Evolutionary conservation across 169 alveolate genomes (phyloP), one percentile per base, ranked within the genome.

Genomic region (Cryptosporidium sp.): DNA sequence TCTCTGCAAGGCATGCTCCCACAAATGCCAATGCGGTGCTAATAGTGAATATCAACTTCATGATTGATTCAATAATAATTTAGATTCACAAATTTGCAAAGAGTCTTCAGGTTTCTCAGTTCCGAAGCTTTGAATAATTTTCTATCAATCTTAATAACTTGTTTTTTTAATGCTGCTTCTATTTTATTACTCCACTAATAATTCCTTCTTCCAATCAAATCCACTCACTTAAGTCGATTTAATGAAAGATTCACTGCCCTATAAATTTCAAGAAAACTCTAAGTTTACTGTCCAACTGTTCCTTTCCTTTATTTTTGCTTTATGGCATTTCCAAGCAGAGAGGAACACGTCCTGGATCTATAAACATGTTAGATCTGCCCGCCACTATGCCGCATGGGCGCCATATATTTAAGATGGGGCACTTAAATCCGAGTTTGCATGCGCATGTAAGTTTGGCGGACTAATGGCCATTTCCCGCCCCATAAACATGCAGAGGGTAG

Each of bases 331-430:
- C 53, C 56, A 39, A 14, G 21, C 26, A 18, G 42, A 18, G 42
- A 60, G 68, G 39, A 52, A 52, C 56, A 53, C 52, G 70, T 53
- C 70, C 86, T 35, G 71, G 86, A 73, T 73, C 86, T 73, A 73
- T 73, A 73, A 73, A 60, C 61, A 52, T 73, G 86, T 56, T 73
- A 73, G 86, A 73, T 73, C 86, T 73, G 56, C 37, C 56, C 67
- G 70, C 70, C 86, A 45, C 4, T 21, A 10, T 12, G 48, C 21
- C 71, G 33, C 61, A 37, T 58, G 44, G 53, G 60, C 68, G 67
- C 67, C 18, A 16, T 1, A 21, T 2, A 48, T 48, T 48, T 26
- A n/a, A 56, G 67, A 56, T 56, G 10, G 35, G 37, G 8, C 21
- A 56, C 67, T 56, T 56, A 56, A 56, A 56, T 56, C 67, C 67